Evolutionary conservation across 257 asterid genomes (phyloP).

Genomic region (Petunia axillaris): DNA sequence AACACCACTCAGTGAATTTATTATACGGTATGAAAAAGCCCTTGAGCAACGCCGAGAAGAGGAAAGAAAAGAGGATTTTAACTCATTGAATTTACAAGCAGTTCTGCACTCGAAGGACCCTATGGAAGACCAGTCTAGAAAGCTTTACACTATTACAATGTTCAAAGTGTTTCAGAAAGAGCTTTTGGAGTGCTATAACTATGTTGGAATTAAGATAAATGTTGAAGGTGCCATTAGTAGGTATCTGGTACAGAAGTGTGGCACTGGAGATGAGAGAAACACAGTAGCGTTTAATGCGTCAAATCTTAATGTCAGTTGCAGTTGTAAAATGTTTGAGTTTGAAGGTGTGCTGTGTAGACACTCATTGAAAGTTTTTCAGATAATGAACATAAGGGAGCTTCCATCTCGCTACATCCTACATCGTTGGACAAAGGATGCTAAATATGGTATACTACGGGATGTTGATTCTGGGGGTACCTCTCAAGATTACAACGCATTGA

Average conservation of each 20-base stretch:
- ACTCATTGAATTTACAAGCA: slow-evolving; percentile 72
- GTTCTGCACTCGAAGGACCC: slow-evolving; percentile 91
- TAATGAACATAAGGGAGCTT: slow-evolving; percentile 84
- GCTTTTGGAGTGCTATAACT: slow-evolving; percentile 82
- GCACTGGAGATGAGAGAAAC: slow-evolving; percentile 73
- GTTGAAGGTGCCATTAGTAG: slow-evolving; percentile 85
- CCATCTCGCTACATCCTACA: slow-evolving; percentile 84
- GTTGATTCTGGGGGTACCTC: slow-evolving; percentile 70
- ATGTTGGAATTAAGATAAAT: slow-evolving; percentile 79
- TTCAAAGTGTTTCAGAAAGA: slow-evolving; percentile 91
- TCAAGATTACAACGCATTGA: slow-evolving; percentile 72
- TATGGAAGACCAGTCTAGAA: slow-evolving; percentile 87
- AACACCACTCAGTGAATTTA: slow-evolving; percentile 66
- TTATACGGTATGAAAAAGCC: slow-evolving; percentile 70
- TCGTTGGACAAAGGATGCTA: slow-evolving; percentile 85
- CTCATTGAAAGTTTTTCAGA: slow-evolving; percentile 78
- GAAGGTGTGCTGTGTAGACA: slow-evolving; percentile 94
- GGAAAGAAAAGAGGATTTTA: slow-evolving; percentile 82
- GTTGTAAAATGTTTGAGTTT: slow-evolving; percentile 91
- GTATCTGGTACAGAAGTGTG: slow-evolving; percentile 86
- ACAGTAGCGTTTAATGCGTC: slow-evolving; percentile 94
- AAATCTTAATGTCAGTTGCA: slow-evolving; percentile 76
- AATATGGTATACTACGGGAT: slow-evolving; percentile 71
- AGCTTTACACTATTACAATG: slow-evolving; percentile 76
- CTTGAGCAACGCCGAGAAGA: slow-evolving; percentile 80